Percentiles rank a stretch among this genome's conserved stretches.
phyloP scores from a whole-genome alignment of 2,329 filamentous ascomycete species.

The Blastomyces gilchristii region DNA sequence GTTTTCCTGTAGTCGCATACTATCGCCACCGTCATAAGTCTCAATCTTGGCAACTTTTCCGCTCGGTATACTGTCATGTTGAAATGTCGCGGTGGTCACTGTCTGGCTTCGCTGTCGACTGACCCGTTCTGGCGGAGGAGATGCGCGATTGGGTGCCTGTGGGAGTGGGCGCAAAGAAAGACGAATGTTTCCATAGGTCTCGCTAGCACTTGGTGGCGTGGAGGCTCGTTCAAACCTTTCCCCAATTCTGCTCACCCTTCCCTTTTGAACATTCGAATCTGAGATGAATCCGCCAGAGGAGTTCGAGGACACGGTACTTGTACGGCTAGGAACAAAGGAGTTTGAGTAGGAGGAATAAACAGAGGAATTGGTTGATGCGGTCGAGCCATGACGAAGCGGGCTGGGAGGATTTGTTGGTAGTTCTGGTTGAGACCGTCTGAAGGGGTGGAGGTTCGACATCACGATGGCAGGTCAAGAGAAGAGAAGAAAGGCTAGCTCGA shows the following conservation, averaged over 20 bases:
- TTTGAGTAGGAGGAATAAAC: conserved; percentile 41
- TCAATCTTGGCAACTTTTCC: background rate
- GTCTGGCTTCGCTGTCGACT: conserved; percentile 49
- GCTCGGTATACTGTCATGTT: conserved; percentile 20
- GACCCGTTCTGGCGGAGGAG: conserved; percentile 23
- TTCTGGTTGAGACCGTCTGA: conserved; percentile 33
- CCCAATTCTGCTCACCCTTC: conserved; percentile 15
- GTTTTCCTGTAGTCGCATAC: conserved; percentile 22
- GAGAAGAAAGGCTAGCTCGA: conserved; percentile 23
- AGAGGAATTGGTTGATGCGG: conserved; percentile 46
- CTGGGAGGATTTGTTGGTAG: conserved; percentile 35
- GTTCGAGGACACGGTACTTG: conserved; percentile 62
- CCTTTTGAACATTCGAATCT: conserved; percentile 40
- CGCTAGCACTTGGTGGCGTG: conserved; percentile 41
- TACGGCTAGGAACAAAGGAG: conserved; percentile 44
- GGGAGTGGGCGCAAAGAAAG: conserved; percentile 67
- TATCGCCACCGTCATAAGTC: conserved; percentile 12
- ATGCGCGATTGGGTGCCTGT: conserved; percentile 49
- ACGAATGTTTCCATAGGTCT: conserved; percentile 60
- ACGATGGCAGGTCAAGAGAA: conserved; percentile 21
- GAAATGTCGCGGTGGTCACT: conserved; percentile 44
- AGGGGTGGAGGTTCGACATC: conserved; percentile 32
- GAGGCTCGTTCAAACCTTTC: conserved; percentile 18
- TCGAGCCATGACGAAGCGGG: conserved; percentile 45
- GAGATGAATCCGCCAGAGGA: conserved; percentile 42